A percentile compares a stretch with the other conserved stretches of the same genome.
These are phyloP conservation scores for Eragrostis curvula DNA, from an alignment of 176 grass and related monocot species.

Conservation along the genomic window DNA sequence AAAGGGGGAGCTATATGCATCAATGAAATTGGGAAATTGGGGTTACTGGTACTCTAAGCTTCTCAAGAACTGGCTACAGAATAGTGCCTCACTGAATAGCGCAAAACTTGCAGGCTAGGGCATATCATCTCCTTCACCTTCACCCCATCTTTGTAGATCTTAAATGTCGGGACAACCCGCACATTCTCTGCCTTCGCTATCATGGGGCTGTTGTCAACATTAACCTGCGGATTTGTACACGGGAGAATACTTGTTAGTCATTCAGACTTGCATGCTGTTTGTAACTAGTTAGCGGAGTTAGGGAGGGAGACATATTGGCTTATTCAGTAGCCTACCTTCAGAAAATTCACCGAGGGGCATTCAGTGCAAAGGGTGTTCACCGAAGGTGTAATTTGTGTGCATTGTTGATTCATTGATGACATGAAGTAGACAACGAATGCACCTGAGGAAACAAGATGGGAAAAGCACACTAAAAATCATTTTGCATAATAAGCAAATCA, in stretches of 20 bases:
- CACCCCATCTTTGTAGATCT: slow-evolving; percentile 90
- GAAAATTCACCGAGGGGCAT: slow-evolving; percentile 88
- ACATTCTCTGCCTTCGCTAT: slow-evolving; percentile 84
- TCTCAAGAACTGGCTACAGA: slow-evolving; percentile 61
- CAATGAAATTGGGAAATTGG: slow-evolving; percentile 31
- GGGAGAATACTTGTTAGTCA: slow-evolving; percentile 17
- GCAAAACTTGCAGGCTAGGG: slow-evolving; percentile 82
- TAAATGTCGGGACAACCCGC: slow-evolving; percentile 83
- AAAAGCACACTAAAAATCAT: slow-evolving; percentile 9
- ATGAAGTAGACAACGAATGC: slow-evolving; percentile 87
- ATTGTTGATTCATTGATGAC: slow-evolving; percentile 68
- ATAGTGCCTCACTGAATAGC: slow-evolving; percentile 89
- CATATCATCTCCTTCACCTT: slow-evolving; percentile 98
- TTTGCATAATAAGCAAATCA: background rate
- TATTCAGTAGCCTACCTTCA: slow-evolving; percentile 60
- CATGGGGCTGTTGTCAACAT: slow-evolving; percentile 63
- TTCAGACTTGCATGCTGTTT: background rate
- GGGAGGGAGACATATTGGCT: background rate
- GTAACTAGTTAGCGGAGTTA: slow-evolving; percentile 19
- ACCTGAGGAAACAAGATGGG: slow-evolving; percentile 46
- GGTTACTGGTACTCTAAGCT: slow-evolving; percentile 28
- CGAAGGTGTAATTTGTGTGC: slow-evolving; percentile 62
- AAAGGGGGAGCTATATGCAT: slow-evolving; percentile 41
- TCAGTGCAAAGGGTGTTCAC: slow-evolving; percentile 74
- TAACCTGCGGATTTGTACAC: slow-evolving; percentile 55